Evolutionary conservation across 2,329 filamentous ascomycete genomes (phyloP), one percentile per base, ranked within the genome.

Genomic region (Claviceps sp.): DNA sequence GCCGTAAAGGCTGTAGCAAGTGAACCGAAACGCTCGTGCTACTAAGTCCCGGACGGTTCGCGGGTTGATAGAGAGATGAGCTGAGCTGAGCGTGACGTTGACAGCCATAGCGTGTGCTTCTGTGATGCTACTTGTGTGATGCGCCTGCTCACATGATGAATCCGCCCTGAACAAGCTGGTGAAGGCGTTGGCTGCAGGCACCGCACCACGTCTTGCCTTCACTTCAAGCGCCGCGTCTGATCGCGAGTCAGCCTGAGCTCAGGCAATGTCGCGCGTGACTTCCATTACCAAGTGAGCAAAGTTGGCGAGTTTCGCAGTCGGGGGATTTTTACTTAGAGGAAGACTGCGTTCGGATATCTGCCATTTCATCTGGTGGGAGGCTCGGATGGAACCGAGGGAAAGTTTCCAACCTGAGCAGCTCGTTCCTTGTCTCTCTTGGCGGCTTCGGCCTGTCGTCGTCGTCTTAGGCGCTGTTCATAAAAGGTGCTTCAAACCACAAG

Each of bases 361-460:
- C 7, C 5, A 2, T 38, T 20, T 44, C 34, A 64, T 54, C 58
- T 61, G 55, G 63, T 67, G 0, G 76, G 77, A 7, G 71, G 61
- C 42, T 77, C 78, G 50, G 79, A 85, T 2, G 91, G 91, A 1
- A 93, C 88, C 43, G 86, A 85, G 1, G 93, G 93, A 62, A 97
- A 97, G 54, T 85, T 79, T 26, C 76, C 79, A 1, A 88, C 86
- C 62, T 89, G 85, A 56, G 80, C 84, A 55, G 95, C 67, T 45
- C 88, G 80, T 65, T 96, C 88, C 44, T 84, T 81, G 62, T 91
- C 93, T 50, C 86, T 76, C 67, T 83, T 94, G 11, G 88, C 85
- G 4, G 63, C 61, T 44, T 70, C 69, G 1, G 59, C 61, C 41
- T 71, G 67, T 13, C 69, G 62, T 62, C 89, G 84, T 63, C 85